A percentile compares a stretch with the other conserved stretches of the same genome.
phyloP scores from a whole-genome alignment of 306 rosid species.

The Rosa chinensis region DNA sequence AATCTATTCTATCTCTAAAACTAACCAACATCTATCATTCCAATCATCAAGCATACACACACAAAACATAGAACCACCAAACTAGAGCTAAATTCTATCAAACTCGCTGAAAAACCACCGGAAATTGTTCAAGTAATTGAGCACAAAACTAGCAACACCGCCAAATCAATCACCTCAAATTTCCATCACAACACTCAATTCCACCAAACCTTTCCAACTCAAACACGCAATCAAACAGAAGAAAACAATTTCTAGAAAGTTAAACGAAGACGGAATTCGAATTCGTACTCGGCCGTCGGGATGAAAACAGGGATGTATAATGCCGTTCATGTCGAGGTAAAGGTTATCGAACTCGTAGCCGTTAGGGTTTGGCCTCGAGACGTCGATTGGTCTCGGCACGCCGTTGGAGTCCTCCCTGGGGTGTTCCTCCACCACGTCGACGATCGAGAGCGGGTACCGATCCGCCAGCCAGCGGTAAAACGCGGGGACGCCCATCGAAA shows the following conservation, averaged over 20 bases:
- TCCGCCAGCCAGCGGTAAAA: conserved; percentile 99
- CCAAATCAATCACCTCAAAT: background rate
- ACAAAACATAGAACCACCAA: background rate
- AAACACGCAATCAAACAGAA: background rate
- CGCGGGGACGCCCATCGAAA: conserved; percentile 89
- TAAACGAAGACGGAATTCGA: background rate
- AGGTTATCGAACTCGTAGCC: conserved; percentile 89
- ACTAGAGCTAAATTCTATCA: background rate
- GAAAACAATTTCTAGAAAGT: background rate
- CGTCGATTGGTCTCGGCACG: conserved; percentile 39
- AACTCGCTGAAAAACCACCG: background rate
- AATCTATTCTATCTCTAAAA: background rate
- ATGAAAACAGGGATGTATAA: conserved; percentile 95
- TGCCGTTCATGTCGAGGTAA: conserved; percentile 93
- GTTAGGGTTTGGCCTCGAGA: conserved; percentile 83
- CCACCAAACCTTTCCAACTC: background rate
- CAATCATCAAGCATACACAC: background rate
- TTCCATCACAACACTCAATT: background rate
- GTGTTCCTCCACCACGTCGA: conserved; percentile 77
- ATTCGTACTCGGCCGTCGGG: conserved; percentile 82
- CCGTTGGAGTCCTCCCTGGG: conserved; percentile 35
- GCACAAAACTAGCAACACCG: background rate
- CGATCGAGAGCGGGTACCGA: conserved; percentile 80
- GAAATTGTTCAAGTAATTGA: background rate
- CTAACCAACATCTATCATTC: background rate